Base-by-base conservation (phyloP, 208 protist genomes). In the Acanthamoeba culbertsoni region DNA sequence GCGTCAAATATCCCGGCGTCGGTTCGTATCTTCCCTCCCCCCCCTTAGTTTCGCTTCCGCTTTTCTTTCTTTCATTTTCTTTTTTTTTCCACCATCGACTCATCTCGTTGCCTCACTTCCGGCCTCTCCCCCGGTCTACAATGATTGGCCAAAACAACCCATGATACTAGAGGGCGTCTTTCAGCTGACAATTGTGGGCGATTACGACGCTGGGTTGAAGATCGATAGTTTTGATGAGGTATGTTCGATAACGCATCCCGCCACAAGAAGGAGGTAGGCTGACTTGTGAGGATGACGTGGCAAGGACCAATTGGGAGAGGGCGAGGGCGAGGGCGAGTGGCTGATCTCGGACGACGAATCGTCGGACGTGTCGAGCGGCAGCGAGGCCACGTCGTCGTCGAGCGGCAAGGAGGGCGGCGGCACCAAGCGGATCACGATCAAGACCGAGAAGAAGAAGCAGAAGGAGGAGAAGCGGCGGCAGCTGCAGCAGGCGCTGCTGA, bases 191-290 rank as follows among this genome's bases (percentile, higher is more conserved):
- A 71, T 91, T 5, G 40, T 71, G 4, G 84, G 55, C 18, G 84
- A 91, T 26, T 91, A 91, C 43, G 84, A 91, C 23, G 84, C 84
- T 12, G 84, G 84, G 0, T 35, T 91, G n/a, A 91, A 91, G 35
- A 45, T 91, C 42, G 84, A 91, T 40, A 73, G 40, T 23, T 91
- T 91, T 91, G 84, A 91, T 68, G 75, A 86, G 71, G 79, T 89
- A 42, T 10, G 79, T 63, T 20, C 14, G 20, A 40, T 20, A 79
- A 10, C 1, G 0, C 33, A 75, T 75, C 33, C 18, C 1, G 26
- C 65, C 1, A 1, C 14, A 0, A 14, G 33, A 75, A 28, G 1
- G 16, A 35, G 16, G 26, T 26, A 75, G 14, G 37, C 0, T 4
- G 37, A 10, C 4, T 33, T 20, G 6, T 7, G 8, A 6, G 23